phyloP scores from a whole-genome alignment of 2,329 filamentous ascomycete species.

The Trichoderma arundinaceum region DNA sequence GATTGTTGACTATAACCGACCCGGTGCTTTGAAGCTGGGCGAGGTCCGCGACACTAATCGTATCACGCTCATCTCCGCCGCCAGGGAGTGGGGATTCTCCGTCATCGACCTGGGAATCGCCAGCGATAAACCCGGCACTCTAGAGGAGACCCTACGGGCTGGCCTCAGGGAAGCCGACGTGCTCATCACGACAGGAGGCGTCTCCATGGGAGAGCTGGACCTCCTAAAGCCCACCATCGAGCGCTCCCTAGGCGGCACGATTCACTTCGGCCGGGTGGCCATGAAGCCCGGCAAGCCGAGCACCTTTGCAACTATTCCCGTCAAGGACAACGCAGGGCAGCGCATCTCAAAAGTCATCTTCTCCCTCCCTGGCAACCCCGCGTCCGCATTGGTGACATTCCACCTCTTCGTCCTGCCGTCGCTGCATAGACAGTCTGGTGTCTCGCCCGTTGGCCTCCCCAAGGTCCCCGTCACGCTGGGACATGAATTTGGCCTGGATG shows the following conservation, averaged over 20 bases:
- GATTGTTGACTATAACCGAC: constrained; percentile 75
- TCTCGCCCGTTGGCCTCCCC: constrained; percentile 71
- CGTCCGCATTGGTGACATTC: constrained; percentile 89
- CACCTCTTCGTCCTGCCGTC: constrained; percentile 92
- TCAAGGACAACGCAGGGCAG: constrained; percentile 63
- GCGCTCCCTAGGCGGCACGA: constrained; percentile 83
- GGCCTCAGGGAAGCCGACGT: constrained; percentile 78
- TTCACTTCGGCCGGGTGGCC: constrained; percentile 92
- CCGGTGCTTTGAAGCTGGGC: constrained; percentile 69
- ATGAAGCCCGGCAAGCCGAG: constrained; percentile 99
- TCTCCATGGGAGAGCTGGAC: constrained; percentile 97
- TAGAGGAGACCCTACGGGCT: constrained; percentile 78
- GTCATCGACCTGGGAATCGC: constrained; percentile 87
- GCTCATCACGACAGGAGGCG: constrained; percentile 89
- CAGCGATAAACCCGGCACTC: constrained; percentile 70
- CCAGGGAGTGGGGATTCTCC: constrained; percentile 74
- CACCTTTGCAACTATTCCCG: constrained; percentile 88
- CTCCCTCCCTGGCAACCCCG: constrained; percentile 90
- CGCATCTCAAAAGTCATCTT: constrained; percentile 76
- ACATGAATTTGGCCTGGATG: constrained; percentile 76
- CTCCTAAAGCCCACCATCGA: constrained; percentile 96
- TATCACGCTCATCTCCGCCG: constrained; percentile 81
- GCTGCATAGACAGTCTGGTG: constrained; percentile 76
- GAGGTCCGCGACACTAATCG: constrained; percentile 95
- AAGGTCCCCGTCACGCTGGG: constrained; percentile 72